phyloP scores from a whole-genome alignment of 2,329 filamentous ascomycete genomes.

The Onygenales sp. region DNA sequence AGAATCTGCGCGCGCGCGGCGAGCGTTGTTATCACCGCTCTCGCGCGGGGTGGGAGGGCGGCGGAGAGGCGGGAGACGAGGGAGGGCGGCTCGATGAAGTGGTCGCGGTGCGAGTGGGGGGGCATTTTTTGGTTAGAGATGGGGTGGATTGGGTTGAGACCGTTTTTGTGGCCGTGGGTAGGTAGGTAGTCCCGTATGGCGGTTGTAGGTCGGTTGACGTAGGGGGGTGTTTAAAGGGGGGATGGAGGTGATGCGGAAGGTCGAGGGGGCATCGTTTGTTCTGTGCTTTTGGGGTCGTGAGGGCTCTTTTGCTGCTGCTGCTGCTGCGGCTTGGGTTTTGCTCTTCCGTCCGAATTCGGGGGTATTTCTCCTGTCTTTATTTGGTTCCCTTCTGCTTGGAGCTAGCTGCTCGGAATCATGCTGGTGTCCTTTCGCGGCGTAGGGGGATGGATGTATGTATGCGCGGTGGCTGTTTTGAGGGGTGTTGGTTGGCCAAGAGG shows the following conservation, averaged over 20 bases:
- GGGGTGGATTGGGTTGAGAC: background rate
- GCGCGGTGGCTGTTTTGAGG: too few species aligned
- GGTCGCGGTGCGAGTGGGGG: conserved; percentile 5
- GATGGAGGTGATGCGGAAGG: background rate
- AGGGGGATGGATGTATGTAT: too few species aligned
- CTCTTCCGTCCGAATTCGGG: background rate
- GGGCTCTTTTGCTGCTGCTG: background rate
- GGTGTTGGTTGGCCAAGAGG: too few species aligned
- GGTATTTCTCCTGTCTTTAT: too few species aligned
- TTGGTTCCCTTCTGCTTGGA: too few species aligned
- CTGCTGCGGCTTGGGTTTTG: background rate
- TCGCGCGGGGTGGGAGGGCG: background rate
- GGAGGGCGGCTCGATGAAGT: conserved; percentile 10
- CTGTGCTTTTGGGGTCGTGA: background rate
- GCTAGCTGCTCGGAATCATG: too few species aligned
- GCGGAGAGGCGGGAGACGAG: conserved; percentile 2
- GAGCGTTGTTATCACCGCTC: background rate
- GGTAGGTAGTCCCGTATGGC: too few species aligned
- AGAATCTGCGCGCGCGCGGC: background rate
- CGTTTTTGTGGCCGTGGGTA: background rate
- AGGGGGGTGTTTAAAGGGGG: background rate
- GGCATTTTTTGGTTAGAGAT: background rate
- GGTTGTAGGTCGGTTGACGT: background rate
- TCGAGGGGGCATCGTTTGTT: background rate
- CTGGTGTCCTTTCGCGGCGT: too few species aligned